Evolutionary conservation across 441 rosid genomes (phyloP), one percentile per base, ranked within the genome.

Genomic region (Euphorbia celastroides): DNA sequence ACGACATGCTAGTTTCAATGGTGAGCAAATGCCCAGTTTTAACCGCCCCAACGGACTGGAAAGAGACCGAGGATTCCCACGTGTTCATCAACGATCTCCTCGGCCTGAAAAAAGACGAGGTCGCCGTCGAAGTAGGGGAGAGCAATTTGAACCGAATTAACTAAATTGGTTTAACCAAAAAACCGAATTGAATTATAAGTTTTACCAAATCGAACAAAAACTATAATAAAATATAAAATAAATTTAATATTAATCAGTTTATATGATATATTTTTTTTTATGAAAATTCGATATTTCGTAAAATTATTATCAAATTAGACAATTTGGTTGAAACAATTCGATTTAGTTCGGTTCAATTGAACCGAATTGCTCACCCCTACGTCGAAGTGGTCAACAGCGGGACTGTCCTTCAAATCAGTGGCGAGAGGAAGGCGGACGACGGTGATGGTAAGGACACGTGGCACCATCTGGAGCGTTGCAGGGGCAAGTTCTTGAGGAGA

Each of bases 41-140:
- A 1, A 84, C 65, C 65, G 70, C 85, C 8, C 89, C 89, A 32
- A 81, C 84, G 0, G 85, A 85, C 68, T 81, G 85, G 89, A 79
- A 85, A 60, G 87, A 82, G 65, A 85, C 89, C 57, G 79, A 80
- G 0, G 75, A 81, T 2, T 83, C 85, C 6, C 84, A 85, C 23
- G 65, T 77, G 25, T 76, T 82, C 75, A 52, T 64, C 0, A 67
- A 77, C 7, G 89, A 85, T 70, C 81, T 82, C 20, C 85, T 84
- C 12, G 85, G 89, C 46, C 79, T 84, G 5, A 79, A 69, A 65
- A 85, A 85, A 59, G 82, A 85, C 22, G 78, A 82, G 7, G 87
- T 82, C 54, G 78, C 60, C 56, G 84, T 85, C 5, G 84, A 81
- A 46, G 42, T 68, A 7, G 79, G n/a, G n/a, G n/a, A n/a, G n/a